phyloP scores from a whole-genome alignment of 495 filamentous ascomycete genomes.

The Penicillium simplicissimum region DNA sequence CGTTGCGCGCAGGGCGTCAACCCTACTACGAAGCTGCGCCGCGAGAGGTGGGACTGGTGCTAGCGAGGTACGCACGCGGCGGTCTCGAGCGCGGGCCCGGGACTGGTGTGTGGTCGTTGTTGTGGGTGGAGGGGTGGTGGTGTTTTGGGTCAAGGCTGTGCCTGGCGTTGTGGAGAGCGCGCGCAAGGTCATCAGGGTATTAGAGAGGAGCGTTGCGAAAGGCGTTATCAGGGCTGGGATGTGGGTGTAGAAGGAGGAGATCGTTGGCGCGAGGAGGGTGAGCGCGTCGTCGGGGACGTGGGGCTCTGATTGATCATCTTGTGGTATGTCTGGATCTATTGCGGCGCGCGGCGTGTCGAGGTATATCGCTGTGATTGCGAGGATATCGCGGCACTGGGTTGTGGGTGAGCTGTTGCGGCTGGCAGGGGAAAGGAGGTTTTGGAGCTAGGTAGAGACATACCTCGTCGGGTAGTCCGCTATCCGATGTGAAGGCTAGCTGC shows the following conservation, averaged over 20 bases:
- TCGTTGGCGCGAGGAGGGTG: slow-evolving; percentile 39
- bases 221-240: slow-evolving; percentile 30
- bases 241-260: slow-evolving; percentile 40
- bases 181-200: slow-evolving; percentile 32
- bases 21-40: slow-evolving; percentile 28
- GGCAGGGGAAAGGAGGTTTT: not conserved
- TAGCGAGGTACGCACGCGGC: slow-evolving; percentile 29
- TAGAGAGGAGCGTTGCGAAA: slow-evolving; percentile 33
- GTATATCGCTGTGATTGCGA: slow-evolving; percentile 40
- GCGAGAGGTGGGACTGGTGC: slow-evolving; percentile 29
- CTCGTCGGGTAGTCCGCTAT: slow-evolving; percentile 36
- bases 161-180: slow-evolving; percentile 25
- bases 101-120: not conserved
- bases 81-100: slow-evolving; percentile 32
- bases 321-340: slow-evolving; percentile 25
- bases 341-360: slow-evolving; percentile 35
- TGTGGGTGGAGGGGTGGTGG: not conserved
- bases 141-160: slow-evolving; percentile 2
- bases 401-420: not conserved
- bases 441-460: slow-evolving; percentile 20
- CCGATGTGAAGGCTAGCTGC: slow-evolving; percentile 37
- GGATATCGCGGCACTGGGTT: slow-evolving; percentile 38
- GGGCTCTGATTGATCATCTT: slow-evolving; percentile 15
- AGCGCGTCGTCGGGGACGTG: slow-evolving; percentile 23
- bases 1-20: slow-evolving; percentile 27